Evolutionary conservation across 768 basidiomycete genomes (phyloP).

Genomic region (Dentipellis fragilis): DNA sequence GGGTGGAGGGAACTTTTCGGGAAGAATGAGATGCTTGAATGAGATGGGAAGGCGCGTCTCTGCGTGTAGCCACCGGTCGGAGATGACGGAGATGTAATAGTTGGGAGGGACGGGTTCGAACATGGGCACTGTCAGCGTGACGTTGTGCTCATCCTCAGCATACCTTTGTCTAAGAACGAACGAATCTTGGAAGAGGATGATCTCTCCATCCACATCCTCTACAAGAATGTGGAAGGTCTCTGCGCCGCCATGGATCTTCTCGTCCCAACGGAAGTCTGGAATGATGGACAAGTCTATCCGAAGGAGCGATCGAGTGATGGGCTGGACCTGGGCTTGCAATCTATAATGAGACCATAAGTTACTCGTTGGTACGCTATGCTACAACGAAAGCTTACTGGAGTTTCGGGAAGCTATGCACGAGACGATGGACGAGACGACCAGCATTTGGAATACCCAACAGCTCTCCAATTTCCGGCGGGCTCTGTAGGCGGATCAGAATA

Average conservation of each 20-base stretch:
- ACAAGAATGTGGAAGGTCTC: conserved; percentile 92
- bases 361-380: background rate
- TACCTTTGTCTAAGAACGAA: conserved; percentile 90
- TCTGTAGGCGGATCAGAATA: conserved; percentile 22
- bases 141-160: conserved; percentile 87
- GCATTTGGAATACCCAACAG: conserved; percentile 91
- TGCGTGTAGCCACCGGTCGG: conserved; percentile 92
- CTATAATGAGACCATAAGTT: conserved; percentile 24
- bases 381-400: conserved; percentile 43
- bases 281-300: conserved; percentile 89
- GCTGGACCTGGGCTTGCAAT: conserved; percentile 92
- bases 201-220: conserved; percentile 95
- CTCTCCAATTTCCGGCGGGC: conserved; percentile 89
- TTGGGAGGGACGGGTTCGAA: conserved; percentile 97
- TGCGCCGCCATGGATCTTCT: conserved; percentile 79
- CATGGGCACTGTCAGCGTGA: conserved; percentile 93
- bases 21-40: conserved; percentile 96
- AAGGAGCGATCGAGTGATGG: conserved; percentile 87
- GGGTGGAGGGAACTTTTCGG: conserved; percentile 90
- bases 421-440: conserved; percentile 80
- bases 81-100: conserved; percentile 92
- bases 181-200: conserved; percentile 88
- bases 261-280: conserved; percentile 99
- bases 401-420: conserved; percentile 96
- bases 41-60: conserved; percentile 93